Evolutionary conservation across 139 green algal genomes (phyloP), one percentile per base, ranked within the genome.

Genomic region (Nannochloris sp.): DNA sequence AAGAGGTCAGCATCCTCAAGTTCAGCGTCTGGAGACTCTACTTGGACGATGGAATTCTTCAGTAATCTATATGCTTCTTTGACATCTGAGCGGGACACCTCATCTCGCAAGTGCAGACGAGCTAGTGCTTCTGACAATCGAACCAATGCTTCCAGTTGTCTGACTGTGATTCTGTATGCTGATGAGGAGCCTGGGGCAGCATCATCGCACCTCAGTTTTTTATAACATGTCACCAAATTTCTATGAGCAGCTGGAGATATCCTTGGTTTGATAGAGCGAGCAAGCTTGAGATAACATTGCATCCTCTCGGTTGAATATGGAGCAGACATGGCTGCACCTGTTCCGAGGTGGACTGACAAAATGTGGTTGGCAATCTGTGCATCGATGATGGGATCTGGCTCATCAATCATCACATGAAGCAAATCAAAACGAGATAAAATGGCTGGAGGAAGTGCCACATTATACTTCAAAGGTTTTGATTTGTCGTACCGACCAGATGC

Each of bases 221-320:
- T 91, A 78, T 98, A 98, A 4, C 75, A 64, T 12, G 81, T 31
- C 9, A 94, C 88, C 49, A 98, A 75, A 61, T 76, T 65, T 5
- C 57, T 36, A 46, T 78, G 74, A 8, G 90, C 87, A 74, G 88
- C 53, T 29, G 62, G 8, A 2, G 74, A 85, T 15, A 95, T 23
- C 64, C 73, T 51, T 18, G 92, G 92, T 67, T 87, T 89, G 67
- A 96, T 88, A 40, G 82, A 74, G 14, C 93, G 82, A 19, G 88
- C 90, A 58, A 91, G 97, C 53, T 84, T 85, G 66, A 99, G 93
- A 84, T 96, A 99, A 37, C 83, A 74, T 84, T 98, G 92, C 73
- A 98, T 79, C 67, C 89, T 68, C 25, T 85, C 73, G 61, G 81
- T 95, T 37, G 74, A 85, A 81, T 94, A 98, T 4, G 82, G 81